Conservation (phyloP, 2,329 filamentous ascomycete species). For the Diplocarpon mali region DNA sequence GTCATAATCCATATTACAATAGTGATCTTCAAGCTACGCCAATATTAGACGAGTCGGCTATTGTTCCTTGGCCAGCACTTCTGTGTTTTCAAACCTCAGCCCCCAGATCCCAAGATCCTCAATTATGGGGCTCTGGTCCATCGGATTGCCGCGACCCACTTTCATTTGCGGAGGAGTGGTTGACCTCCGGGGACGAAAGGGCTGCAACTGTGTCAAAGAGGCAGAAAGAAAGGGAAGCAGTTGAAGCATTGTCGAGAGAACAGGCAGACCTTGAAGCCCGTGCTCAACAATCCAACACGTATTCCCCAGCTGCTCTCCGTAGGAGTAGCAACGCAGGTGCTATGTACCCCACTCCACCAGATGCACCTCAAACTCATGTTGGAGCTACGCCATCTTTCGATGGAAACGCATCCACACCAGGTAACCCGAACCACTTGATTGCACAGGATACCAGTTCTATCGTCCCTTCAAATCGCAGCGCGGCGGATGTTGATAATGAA, state of each 20-base stretch:
- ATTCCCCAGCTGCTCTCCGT: constrained; percentile 41
- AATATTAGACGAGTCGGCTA: constrained; percentile 18
- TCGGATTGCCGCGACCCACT: constrained; percentile 25
- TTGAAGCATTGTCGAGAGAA: constrained; percentile 30
- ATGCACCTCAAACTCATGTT: constrained; percentile 44
- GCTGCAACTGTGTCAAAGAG: constrained; percentile 38
- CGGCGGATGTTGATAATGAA: constrained; percentile 18
- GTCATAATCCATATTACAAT: constrained; percentile 16
- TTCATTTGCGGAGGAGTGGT: constrained; percentile 30
- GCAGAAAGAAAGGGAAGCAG: constrained; percentile 38
- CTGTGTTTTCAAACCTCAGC: constrained; percentile 25
- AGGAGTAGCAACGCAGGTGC: constrained; percentile 40
- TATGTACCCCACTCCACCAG: constrained; percentile 64
- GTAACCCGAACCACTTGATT: constrained; percentile 29
- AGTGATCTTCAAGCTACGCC: constrained; percentile 17
- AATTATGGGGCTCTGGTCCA: background rate
- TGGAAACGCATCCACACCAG: constrained; percentile 43
- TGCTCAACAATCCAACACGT: constrained; percentile 34
- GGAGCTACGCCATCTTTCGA: constrained; percentile 48
- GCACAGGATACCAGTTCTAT: constrained; percentile 31
- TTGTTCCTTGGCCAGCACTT: constrained; percentile 26
- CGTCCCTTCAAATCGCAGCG: constrained; percentile 7
- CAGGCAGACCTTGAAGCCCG: constrained; percentile 33
- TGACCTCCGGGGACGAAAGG: constrained; percentile 24
- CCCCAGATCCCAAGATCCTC: constrained; percentile 7